A percentile compares a stretch with the other conserved stretches of the same genome.
Conservation (phyloP, 1,284 basidiomycete genomes). For the Leucoagaricus sp. region DNA sequence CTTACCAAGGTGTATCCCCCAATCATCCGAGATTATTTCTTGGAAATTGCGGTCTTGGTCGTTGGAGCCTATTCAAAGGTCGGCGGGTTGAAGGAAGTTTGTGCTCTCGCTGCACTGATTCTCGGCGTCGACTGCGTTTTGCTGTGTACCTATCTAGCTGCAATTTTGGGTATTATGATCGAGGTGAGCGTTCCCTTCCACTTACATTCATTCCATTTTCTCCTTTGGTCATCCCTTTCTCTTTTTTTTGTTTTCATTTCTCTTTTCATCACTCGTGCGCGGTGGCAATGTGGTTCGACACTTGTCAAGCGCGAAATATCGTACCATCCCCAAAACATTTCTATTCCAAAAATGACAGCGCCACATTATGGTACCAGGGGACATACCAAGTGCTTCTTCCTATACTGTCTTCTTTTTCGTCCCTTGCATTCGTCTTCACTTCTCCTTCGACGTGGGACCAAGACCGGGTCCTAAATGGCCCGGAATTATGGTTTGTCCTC, state of each 20-base stretch:
- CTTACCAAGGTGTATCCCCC: constrained; percentile 78
- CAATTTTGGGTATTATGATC: constrained; percentile 91
- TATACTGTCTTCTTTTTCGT: too few relatives aligned
- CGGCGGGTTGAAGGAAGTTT: constrained; percentile 92
- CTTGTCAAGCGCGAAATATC: too few relatives aligned
- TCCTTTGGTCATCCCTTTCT: background rate
- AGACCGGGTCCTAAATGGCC: too few relatives aligned
- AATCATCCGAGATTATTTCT: constrained; percentile 90
- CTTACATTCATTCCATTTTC: background rate
- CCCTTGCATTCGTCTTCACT: too few relatives aligned
- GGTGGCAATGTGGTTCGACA: too few relatives aligned
- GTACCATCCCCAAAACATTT: too few relatives aligned
- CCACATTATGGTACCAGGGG: too few relatives aligned
- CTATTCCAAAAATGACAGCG: too few relatives aligned
- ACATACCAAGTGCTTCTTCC: too few relatives aligned
- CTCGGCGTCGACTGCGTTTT: constrained; percentile 87
- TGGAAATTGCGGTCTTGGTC: constrained; percentile 89
- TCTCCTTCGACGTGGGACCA: too few relatives aligned
- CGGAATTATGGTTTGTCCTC: too few relatives aligned
- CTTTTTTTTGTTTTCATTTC: background rate
- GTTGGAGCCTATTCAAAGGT: constrained; percentile 89
- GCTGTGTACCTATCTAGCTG: constrained; percentile 89
- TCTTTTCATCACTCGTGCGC: too few relatives aligned
- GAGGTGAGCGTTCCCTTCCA: constrained; percentile 58
- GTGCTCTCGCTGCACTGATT: constrained; percentile 88